Evolutionary conservation across 257 asterid genomes (phyloP).

Genomic region (Gentiana macrophylla): DNA sequence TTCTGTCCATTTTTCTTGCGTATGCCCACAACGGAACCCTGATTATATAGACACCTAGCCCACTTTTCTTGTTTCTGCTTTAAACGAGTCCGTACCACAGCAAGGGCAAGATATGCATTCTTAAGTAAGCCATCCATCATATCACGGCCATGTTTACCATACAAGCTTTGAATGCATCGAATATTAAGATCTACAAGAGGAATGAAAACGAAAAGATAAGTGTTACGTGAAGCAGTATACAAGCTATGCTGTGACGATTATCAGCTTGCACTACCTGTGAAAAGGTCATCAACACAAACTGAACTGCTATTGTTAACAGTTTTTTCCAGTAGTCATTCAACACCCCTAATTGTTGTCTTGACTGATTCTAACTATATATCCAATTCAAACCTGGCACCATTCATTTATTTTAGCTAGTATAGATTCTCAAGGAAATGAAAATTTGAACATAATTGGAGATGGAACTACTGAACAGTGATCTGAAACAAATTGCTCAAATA

Average conservation of each 20-base stretch:
- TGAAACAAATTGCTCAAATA: too few relatives aligned
- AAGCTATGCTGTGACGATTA: constrained; percentile 5
- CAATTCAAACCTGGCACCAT: constrained; percentile 69
- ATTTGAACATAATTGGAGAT: too few relatives aligned
- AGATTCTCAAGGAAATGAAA: too few relatives aligned
- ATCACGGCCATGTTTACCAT: constrained; percentile 99
- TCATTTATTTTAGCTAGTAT: neutral
- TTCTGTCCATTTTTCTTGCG: too few relatives aligned
- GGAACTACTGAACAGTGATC: too few relatives aligned
- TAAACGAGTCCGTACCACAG: constrained; percentile 74
- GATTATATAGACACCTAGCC: constrained; percentile 46
- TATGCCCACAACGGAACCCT: too few relatives aligned
- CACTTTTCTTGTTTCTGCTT: constrained; percentile 99
- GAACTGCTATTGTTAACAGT: constrained; percentile 50
- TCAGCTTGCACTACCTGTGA: constrained; percentile 53
- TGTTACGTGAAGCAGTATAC: neutral
- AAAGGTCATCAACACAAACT: constrained; percentile 59
- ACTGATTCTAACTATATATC: constrained; percentile 94
- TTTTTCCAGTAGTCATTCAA: constrained; percentile 58
- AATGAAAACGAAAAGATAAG: constrained; percentile 2
- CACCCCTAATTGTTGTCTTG: constrained; percentile 67
- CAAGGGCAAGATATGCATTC: constrained; percentile 66
- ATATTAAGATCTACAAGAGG: constrained; percentile 49
- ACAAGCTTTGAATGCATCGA: constrained; percentile 92
- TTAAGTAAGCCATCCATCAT: constrained; percentile 84